A percentile compares a stretch with the other conserved stretches of the same genome.
Conservation (phyloP, 805 yeast species). For the Candida sakaeoensis region DNA sequence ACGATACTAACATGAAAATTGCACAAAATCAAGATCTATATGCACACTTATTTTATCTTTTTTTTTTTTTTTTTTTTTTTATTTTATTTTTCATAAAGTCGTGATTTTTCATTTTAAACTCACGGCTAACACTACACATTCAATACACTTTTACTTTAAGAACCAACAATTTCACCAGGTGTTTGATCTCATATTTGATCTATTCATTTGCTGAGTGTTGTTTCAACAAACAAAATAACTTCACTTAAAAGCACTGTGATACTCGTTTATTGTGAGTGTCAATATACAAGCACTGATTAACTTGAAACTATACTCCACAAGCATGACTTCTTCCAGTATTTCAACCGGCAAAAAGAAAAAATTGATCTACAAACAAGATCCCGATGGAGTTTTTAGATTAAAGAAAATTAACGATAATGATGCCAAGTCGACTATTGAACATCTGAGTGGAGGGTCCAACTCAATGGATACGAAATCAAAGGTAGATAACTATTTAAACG, state of each 20-base stretch:
- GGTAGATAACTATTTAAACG: constrained; percentile 26
- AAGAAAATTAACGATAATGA: constrained; percentile 21
- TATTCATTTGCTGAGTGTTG: too few relatives aligned
- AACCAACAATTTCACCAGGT: too few relatives aligned
- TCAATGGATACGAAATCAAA: constrained; percentile 13
- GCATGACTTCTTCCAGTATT: background rate
- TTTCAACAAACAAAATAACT: too few relatives aligned
- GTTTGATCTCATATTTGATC: too few relatives aligned
- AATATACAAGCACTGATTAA: too few relatives aligned
- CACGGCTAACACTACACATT: background rate
- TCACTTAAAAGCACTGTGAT: too few relatives aligned
- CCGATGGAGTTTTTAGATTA: constrained; percentile 37
- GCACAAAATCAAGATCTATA: constrained; percentile 1
- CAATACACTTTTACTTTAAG: background rate
- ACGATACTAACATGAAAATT: background rate
- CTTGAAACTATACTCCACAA: too few relatives aligned
- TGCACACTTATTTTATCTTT: too few relatives aligned
- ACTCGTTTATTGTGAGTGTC: too few relatives aligned
- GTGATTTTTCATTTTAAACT: background rate
- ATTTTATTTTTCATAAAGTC: background rate
- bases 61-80: too few relatives aligned
- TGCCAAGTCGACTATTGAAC: background rate
- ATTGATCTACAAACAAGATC: constrained; percentile 33
- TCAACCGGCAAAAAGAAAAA: constrained; percentile 22
- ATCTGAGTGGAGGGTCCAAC: background rate